A percentile compares a stretch with the other conserved stretches of the same genome.
phyloP scores from a whole-genome alignment of 1,139 yeast genomes.

The Meyerozyma athensensis region DNA sequence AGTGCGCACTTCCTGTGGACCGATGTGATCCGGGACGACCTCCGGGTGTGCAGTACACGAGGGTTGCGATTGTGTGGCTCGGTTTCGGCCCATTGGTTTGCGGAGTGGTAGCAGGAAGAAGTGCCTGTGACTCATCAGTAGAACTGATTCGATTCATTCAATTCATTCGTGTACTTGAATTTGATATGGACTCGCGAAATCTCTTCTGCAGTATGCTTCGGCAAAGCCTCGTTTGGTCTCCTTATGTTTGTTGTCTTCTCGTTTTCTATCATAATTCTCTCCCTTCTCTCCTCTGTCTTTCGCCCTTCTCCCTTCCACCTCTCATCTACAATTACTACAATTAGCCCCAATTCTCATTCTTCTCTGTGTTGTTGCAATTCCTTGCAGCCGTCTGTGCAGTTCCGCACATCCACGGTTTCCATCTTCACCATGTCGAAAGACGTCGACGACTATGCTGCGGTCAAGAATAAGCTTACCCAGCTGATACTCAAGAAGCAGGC shows the following conservation, averaged over 20 bases:
- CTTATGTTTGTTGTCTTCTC: too few relatives aligned
- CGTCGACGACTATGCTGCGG: constrained; percentile 56
- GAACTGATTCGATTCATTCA: too few relatives aligned
- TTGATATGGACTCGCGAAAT: too few relatives aligned
- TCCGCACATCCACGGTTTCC: neutral
- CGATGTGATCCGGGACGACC: constrained; percentile 1
- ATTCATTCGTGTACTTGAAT: too few relatives aligned
- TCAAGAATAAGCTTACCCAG: constrained; percentile 64
- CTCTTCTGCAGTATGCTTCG: too few relatives aligned
- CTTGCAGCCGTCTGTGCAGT: neutral
- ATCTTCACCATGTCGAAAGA: constrained; percentile 1
- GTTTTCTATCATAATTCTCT: too few relatives aligned
- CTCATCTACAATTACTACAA: neutral
- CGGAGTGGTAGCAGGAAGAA: too few relatives aligned
- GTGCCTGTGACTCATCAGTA: too few relatives aligned
- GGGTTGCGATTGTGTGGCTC: too few relatives aligned
- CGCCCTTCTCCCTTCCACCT: neutral
- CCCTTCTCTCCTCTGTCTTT: neutral
- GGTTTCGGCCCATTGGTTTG: too few relatives aligned
- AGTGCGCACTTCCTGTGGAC: constrained; percentile 2
- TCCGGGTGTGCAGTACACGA: constrained; percentile 1
- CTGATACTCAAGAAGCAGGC: constrained; percentile 61
- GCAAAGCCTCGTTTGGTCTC: too few relatives aligned
- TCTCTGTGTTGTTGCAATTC: neutral
- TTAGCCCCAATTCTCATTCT: neutral